phyloP scores from a whole-genome alignment of 2,329 filamentous ascomycete genomes.

The Exophiala lecanii-corni region DNA sequence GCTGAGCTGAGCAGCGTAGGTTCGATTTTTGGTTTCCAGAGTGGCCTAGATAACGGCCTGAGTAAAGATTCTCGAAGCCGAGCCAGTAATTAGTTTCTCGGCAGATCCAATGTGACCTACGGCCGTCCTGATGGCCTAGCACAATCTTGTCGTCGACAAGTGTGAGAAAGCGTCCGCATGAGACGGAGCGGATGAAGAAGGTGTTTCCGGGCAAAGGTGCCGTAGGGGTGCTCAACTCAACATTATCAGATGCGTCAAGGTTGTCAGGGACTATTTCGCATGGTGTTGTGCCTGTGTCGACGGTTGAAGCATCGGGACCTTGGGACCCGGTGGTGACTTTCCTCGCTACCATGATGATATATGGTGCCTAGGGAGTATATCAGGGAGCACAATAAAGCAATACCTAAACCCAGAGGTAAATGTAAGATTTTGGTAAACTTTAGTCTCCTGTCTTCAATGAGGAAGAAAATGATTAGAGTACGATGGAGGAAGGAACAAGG shows the following conservation, averaged over 20 bases:
- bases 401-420: neutral
- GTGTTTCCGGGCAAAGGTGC: constrained; percentile 4
- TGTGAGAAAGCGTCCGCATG: constrained; percentile 7
- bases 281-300: constrained; percentile 4
- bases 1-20: constrained; percentile 1
- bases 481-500: too few relatives aligned
- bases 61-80: constrained; percentile 5
- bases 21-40: neutral
- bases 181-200: constrained; percentile 6
- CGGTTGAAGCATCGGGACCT: constrained; percentile 5
- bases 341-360: constrained; percentile 3
- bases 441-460: neutral
- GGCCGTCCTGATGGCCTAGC: constrained; percentile 2
- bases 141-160: constrained; percentile 6
- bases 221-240: constrained; percentile 2
- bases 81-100: constrained; percentile 4
- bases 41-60: constrained; percentile 4
- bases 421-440: neutral
- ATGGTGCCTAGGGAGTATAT: neutral
- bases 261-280: constrained; percentile 4
- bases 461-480: too few relatives aligned
- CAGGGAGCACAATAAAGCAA: neutral
- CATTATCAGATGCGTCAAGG: constrained; percentile 1
- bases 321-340: neutral
- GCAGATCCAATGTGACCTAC: constrained; percentile 7